Percentiles rank a stretch among this genome's conserved stretches.
Evolutionary conservation across 345 rosid species (phyloP).

Genomic region (Murraya koenigii): DNA sequence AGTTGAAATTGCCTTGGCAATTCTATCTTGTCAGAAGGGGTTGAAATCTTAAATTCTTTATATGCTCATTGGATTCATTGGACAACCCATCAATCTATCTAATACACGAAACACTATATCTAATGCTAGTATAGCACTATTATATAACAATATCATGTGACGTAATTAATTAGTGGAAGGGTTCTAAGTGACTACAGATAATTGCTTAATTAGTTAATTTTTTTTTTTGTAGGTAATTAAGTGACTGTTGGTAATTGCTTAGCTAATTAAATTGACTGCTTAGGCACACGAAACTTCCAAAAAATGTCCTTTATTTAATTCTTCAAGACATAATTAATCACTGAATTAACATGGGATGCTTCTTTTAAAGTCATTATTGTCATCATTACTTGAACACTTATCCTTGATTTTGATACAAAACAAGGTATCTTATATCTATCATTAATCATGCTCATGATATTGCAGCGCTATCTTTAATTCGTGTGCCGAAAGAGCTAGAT

Average conservation of each 20-base stretch:
- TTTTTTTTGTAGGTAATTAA: not conserved
- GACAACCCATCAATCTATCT: no score
- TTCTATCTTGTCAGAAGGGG: no score
- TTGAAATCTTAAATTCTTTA: no score
- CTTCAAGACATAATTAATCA: not conserved
- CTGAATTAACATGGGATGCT: not conserved
- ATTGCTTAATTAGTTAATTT: no score
- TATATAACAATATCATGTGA: no score
- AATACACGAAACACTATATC: no score
- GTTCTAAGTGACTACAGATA: no score
- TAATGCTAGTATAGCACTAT: no score
- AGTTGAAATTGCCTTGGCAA: no score
- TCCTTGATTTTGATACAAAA: slow-evolving; percentile 3
- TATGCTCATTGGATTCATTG: no score
- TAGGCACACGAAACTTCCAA: not conserved
- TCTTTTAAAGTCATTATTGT: not conserved
- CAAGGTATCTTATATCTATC: not conserved
- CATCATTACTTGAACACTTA: not conserved
- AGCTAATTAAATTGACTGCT: not conserved
- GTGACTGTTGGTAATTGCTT: not conserved
- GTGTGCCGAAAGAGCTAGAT: not conserved
- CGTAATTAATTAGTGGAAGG: no score
- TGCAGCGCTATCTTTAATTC: not conserved
- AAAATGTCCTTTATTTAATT: not conserved
- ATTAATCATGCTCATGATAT: not conserved